Conservation (phyloP, 2,329 filamentous ascomycete species). For the Aureobasidium sp. region DNA sequence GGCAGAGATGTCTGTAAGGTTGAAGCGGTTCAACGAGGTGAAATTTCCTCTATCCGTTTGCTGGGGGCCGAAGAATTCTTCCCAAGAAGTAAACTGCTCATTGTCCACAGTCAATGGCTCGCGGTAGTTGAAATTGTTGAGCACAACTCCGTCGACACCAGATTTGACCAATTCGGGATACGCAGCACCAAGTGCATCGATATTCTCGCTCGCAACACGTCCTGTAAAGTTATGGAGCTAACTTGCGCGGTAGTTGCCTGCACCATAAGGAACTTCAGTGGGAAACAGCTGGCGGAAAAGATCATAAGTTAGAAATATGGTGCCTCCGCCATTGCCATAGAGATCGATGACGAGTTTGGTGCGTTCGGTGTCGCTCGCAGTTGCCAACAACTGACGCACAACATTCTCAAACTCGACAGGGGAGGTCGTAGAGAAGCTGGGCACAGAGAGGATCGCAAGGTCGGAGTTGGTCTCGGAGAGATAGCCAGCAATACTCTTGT, state of each 20-base stretch:
- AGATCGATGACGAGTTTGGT: slow-evolving; percentile 59
- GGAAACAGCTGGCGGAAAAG: slow-evolving; percentile 50
- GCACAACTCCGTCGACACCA: not conserved
- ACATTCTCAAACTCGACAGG: slow-evolving; percentile 30
- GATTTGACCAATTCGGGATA: not conserved
- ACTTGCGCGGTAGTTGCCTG: slow-evolving; percentile 40
- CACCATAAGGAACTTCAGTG: slow-evolving; percentile 35
- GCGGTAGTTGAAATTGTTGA: slow-evolving; percentile 28
- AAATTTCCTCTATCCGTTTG: slow-evolving; percentile 22
- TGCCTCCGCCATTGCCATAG: slow-evolving; percentile 52
- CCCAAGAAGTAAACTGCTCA: slow-evolving; percentile 27
- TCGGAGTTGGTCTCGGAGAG: slow-evolving; percentile 31
- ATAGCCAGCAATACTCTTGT: slow-evolving; percentile 1
- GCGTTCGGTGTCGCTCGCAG: slow-evolving; percentile 41
- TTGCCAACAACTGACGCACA: slow-evolving; percentile 39
- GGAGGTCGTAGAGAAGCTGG: slow-evolving; percentile 28
- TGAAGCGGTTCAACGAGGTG: slow-evolving; percentile 30
- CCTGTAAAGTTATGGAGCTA: slow-evolving; percentile 31
- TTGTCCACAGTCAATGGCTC: slow-evolving; percentile 23
- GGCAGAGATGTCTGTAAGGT: slow-evolving; percentile 18
- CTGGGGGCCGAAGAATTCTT: slow-evolving; percentile 29
- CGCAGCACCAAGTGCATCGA: not conserved
- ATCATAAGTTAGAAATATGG: slow-evolving; percentile 33
- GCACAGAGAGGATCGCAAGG: slow-evolving; percentile 39
- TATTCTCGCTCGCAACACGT: slow-evolving; percentile 19